Evolutionary conservation across 2,329 filamentous ascomycete genomes (phyloP), one percentile per base, ranked within the genome.

Genomic region (Colletotrichum sp.): DNA sequence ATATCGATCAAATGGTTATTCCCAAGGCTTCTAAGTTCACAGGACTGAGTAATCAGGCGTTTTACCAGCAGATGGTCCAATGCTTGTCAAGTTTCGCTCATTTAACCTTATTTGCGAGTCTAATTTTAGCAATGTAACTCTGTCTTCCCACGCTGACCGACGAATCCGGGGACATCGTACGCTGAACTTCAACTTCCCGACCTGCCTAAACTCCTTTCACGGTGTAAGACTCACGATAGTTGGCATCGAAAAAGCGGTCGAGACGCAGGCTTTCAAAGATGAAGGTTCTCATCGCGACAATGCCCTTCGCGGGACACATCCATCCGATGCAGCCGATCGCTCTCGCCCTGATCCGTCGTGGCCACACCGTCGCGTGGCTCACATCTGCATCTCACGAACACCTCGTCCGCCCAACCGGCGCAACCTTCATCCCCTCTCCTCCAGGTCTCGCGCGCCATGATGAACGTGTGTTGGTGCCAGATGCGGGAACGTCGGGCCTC

Each of bases 281-380:
- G 67, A 74, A 74, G 32, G 72, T 72, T 10, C 72, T 75, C 62
- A 72, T 75, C 36, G 69, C 72, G 15, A 72, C 72, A 1, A 62
- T 63, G 55, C 72, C 72, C 36, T 72, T 67, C 18, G 63, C 55
- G 6, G 69, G 69, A 3, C 72, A 75, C 62, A 72, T 72, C 36
- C 34, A 72, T 30, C 72, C 72, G 6, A 36, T 60, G 12, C 44
- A 48, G 8, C 72, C 68, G 36, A 60, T 75, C 52, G 72, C 72
- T 22, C 48, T 18, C 62, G 72, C 68, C 10, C 69, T 75, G 4
- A 28, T 52, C 26, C 62, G 68, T 5, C 69, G 55, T 18, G 68
- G 68, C 6, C 72, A 75, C 55, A 59, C n/a, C 60, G 72, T 74
- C 6, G 59, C 44, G 12, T 74, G 72, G 72, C 72, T 74, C 32